Evolutionary conservation across 768 basidiomycete genomes (phyloP), one percentile per base, ranked within the genome.

Genomic region (Kwoniella botswanensis): DNA sequence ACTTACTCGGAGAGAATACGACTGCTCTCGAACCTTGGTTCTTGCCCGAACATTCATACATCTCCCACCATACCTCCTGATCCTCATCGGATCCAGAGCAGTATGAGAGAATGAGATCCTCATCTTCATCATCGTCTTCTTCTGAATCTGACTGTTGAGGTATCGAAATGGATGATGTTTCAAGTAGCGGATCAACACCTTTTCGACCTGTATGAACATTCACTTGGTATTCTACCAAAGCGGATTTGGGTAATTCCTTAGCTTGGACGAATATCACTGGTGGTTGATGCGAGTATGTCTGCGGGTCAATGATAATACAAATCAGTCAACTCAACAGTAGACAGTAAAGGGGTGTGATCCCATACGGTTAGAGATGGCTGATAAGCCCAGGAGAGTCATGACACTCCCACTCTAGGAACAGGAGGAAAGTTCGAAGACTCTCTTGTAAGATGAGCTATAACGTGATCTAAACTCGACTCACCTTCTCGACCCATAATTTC

Each of bases 211-310:
- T 82, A 70, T 84, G 79, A 4, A 79, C 35, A n/a, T 81, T 82
- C 26, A 82, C 76, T 71, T 86, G 85, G 80, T 83, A 86, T 70
- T 86, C 86, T 5, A 86, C 79, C 53, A 80, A 70, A 6, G 85
- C 84, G 18, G 72, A 82, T 50, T 77, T 82, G 0, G 86, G 86
- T 17, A 86, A 71, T 42, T 77, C 76, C 1, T 70, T 71, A 0
- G 85, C 84, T 52, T 76, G 70, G 2, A 85, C 77, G 50, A 83
- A 80, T 2, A 84, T 24, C 0, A 84, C 61, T 4, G 82, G 82
- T 3, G 73, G 61, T 0, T 70, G 77, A 2, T 42, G 75, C 54
- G 15, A n/a, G 59, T 75, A 75, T 79, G 4, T 24, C 54, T 21
- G 24, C 24, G 11, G 18, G 21, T n/a, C 11, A 11, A 55, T n/a